Evolutionary conservation across 345 rosid genomes (phyloP).

Genomic region (Lagerstroemia speciosa): DNA sequence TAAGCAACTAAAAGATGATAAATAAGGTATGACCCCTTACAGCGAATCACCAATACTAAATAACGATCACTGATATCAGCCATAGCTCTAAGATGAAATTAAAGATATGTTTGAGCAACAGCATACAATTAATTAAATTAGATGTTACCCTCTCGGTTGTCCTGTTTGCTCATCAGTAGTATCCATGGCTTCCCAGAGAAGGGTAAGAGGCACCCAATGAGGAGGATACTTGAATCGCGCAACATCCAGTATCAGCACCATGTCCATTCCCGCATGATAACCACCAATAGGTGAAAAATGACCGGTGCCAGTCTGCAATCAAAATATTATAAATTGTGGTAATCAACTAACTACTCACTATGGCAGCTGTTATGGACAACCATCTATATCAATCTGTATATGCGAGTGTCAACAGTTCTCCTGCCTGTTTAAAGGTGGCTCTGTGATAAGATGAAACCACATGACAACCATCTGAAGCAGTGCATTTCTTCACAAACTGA

Average conservation of each 20-base stretch:
- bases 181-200: constrained; percentile 96
- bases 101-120: neutral
- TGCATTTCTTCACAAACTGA: constrained; percentile 41
- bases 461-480: constrained; percentile 68
- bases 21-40: neutral
- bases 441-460: constrained; percentile 78
- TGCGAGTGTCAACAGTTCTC: too few relatives aligned
- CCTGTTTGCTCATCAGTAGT: constrained; percentile 56
- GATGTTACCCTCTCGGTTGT: constrained; percentile 65
- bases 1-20: neutral
- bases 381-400: neutral
- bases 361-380: too few relatives aligned
- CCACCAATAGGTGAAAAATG: constrained; percentile 98
- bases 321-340: constrained; percentile 2
- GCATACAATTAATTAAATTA: neutral
- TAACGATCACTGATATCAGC: neutral
- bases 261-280: constrained; percentile 77
- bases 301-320: constrained; percentile 78
- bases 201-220: constrained; percentile 86
- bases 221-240: constrained; percentile 99
- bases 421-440: constrained; percentile 60
- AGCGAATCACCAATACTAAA: neutral
- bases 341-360: neutral
- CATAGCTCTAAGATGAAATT: neutral
- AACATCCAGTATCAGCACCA: constrained; percentile 93